Base-by-base conservation (phyloP, 1,284 basidiomycete genomes). In the Mycena sp. region DNA sequence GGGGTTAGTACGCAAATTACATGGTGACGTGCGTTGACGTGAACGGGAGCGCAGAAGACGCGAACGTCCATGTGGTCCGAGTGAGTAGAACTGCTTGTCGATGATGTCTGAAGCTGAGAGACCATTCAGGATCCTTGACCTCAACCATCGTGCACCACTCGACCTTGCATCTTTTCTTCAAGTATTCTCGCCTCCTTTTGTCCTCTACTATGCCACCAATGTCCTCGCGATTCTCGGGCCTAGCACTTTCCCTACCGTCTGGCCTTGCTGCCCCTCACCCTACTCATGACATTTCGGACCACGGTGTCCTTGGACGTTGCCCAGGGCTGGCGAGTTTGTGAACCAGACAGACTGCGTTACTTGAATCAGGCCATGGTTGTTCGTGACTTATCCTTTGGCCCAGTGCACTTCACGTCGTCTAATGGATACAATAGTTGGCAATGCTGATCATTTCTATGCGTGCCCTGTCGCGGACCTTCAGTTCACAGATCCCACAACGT, bases 181-280 rank as follows among this genome's bases (percentile, higher is more conserved):
- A 14, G 32, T 35, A 35, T 35, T 35, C 14, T 35, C 14, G 14
- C 32, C 32, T 35, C 14, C 32, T 9, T 14, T 35, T 7, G 32
- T 35, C 32, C 46, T 67, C 6, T 84, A 84, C 71, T 83, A 83
- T 72, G 66, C 70, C 14, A 77, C 78, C 28, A 85, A 86, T 17
- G 67, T 82, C 17, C 78, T 88, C 57, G 81, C 82, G 2, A 72
- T 84, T 21, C 69, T 78, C 6, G 65, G 65, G 12, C 82, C 83
- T 0, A 70, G 73, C 17, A 87, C 86, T 0, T 76, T 29, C 37
- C 68, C 11, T 68, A 81, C 25, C 82, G 85, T 40, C 56, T 85
- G 28, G 79, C 78, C 4, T 65, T 86, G 21, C 75, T 85, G 32
- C 83, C 83, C 2, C 41, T 82, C 28, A 76, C 81, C 3, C 62